These are phyloP conservation scores for Phytophthora parvispora DNA, from an alignment of 352 stramenopile genomes.

Conservation along the genomic window DNA sequence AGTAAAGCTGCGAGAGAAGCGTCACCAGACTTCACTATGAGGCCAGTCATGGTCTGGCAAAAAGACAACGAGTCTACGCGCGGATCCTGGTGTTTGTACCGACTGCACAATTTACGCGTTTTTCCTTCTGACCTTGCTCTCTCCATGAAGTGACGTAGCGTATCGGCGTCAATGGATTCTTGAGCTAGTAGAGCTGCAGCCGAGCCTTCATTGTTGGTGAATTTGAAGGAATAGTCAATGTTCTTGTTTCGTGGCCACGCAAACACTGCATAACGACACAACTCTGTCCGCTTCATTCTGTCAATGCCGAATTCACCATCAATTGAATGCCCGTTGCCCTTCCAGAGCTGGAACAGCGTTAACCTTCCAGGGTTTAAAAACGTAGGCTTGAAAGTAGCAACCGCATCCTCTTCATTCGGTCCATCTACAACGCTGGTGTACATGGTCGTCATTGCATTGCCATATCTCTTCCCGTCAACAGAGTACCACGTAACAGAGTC, in stretches of 20 bases:
- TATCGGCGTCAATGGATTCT: neutral
- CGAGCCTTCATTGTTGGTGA: constrained; percentile 11
- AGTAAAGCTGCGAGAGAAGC: neutral
- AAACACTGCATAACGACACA: constrained; percentile 19
- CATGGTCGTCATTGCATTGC: neutral
- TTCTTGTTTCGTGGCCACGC: constrained; percentile 15
- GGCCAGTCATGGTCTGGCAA: neutral
- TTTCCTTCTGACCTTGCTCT: neutral
- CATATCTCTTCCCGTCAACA: neutral
- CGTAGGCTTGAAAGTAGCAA: neutral
- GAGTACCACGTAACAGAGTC: constrained; percentile 20
- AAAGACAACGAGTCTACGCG: neutral
- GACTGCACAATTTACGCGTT: neutral
- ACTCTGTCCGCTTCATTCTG: constrained; percentile 4
- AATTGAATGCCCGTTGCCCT: constrained; percentile 2
- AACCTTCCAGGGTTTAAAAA: neutral
- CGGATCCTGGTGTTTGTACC: neutral
- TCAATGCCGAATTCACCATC: constrained; percentile 16
- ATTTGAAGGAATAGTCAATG: constrained; percentile 12
- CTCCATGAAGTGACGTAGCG: constrained; percentile 11
- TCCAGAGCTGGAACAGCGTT: constrained; percentile 12
- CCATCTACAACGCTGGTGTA: neutral
- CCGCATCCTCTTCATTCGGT: neutral
- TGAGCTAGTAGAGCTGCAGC: neutral
- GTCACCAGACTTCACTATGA: neutral